A percentile compares a stretch with the other conserved stretches of the same genome.
Conservation (phyloP, 305 asterid species). For the Fraxinus ornus region DNA sequence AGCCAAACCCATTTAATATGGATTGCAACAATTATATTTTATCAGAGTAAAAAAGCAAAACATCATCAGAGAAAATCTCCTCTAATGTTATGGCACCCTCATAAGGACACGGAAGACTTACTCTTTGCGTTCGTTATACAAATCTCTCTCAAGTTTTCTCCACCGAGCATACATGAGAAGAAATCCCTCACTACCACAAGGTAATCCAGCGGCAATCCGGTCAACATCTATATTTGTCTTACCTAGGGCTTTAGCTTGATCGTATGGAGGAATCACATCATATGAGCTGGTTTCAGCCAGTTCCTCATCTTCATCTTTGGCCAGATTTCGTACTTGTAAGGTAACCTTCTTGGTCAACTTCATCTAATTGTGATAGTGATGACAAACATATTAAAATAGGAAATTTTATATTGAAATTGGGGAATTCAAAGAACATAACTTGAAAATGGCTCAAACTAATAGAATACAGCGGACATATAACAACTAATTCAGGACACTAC, state of each 20-base stretch:
- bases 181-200: slow-evolving; percentile 98
- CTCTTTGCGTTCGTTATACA: slow-evolving; percentile 92
- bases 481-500: background rate
- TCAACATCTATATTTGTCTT: slow-evolving; percentile 93
- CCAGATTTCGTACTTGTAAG: slow-evolving; percentile 79
- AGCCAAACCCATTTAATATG: slow-evolving; percentile 1
- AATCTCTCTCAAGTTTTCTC: slow-evolving; percentile 90
- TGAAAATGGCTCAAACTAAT: slow-evolving; percentile 7
- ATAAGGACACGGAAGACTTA: slow-evolving; percentile 31
- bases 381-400: background rate
- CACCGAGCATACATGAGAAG: slow-evolving; percentile 99
- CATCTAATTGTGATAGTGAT: slow-evolving; percentile 44
- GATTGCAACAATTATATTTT: background rate
- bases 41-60: background rate
- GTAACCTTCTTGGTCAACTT: slow-evolving; percentile 85
- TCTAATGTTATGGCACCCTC: background rate
- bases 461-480: background rate
- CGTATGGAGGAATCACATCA: slow-evolving; percentile 84
- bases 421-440: slow-evolving; percentile 7
- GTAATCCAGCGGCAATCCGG: slow-evolving; percentile 96
- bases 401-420: background rate
- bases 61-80: background rate
- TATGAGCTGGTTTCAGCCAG: slow-evolving; percentile 68
- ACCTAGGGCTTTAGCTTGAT: slow-evolving; percentile 99
- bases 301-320: slow-evolving; percentile 87